phyloP scores from a whole-genome alignment of 768 basidiomycete species.

The Mycena rebaudengoi region DNA sequence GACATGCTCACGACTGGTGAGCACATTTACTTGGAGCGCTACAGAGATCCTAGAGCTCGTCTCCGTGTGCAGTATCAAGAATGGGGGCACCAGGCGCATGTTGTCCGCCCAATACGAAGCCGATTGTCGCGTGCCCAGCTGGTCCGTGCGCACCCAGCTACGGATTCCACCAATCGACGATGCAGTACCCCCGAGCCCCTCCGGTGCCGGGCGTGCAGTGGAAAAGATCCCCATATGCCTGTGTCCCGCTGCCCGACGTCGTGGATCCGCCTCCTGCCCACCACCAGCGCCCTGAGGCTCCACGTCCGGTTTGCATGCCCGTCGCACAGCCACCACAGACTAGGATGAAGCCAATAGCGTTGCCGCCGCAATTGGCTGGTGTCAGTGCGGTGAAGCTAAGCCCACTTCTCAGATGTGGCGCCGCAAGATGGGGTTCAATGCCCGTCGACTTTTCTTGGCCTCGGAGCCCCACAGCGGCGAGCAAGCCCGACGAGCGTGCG shows the following conservation, averaged over 20 bases:
- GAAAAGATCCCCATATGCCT: neutral
- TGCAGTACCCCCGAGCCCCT: neutral
- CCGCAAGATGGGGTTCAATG: neutral
- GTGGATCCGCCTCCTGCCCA: neutral
- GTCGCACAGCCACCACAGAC: neutral
- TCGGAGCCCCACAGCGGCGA: neutral
- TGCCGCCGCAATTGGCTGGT: conserved; percentile 10
- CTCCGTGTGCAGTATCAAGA: neutral
- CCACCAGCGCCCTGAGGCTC: neutral
- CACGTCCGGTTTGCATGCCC: too few relatives aligned
- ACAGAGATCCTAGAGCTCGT: neutral
- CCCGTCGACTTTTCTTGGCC: conserved; percentile 2
- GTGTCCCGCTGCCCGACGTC: neutral
- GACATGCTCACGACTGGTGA: neutral
- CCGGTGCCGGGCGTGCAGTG: neutral
- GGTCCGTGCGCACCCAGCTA: neutral
- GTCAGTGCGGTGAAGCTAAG: neutral
- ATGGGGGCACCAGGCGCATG: neutral
- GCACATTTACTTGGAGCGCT: neutral
- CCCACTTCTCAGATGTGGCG: conserved; percentile 2
- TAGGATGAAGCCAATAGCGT: neutral
- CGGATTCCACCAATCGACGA: neutral
- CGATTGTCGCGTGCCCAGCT: neutral
- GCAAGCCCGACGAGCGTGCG: neutral
- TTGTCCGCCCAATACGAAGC: neutral